phyloP scores from a whole-genome alignment of 176 grass and related monocot species.

The Raddia guianensis region DNA sequence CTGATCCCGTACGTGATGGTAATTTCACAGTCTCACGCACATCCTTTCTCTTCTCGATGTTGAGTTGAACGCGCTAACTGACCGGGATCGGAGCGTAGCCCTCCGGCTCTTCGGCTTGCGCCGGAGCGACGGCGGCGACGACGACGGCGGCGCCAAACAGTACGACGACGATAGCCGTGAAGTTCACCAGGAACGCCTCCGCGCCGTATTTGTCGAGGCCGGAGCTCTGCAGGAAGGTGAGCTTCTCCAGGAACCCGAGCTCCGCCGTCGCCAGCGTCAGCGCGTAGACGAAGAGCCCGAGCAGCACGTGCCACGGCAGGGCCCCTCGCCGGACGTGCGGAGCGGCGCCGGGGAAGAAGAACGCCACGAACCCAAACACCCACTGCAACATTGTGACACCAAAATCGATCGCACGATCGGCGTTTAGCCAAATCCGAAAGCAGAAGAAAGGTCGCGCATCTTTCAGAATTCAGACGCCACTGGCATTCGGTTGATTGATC shows the following conservation, averaged over 20 bases:
- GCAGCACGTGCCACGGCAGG: slow-evolving; percentile 87
- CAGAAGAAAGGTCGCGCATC: not conserved
- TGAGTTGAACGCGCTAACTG: slow-evolving; percentile 2
- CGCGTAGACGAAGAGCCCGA: slow-evolving; percentile 87
- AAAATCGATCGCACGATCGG: not conserved
- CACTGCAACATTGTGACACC: slow-evolving; percentile 47
- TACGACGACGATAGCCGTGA: slow-evolving; percentile 67
- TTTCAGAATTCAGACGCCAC: not conserved
- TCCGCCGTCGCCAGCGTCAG: slow-evolving; percentile 72
- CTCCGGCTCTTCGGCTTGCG: slow-evolving; percentile 43
- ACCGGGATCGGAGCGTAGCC: slow-evolving; percentile 67
- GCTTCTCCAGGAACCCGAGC: slow-evolving; percentile 89
- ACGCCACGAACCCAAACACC: slow-evolving; percentile 76
- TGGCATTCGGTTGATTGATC: not conserved
- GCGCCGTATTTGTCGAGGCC: slow-evolving; percentile 75
- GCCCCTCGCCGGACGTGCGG: slow-evolving; percentile 54
- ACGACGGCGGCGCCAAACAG: slow-evolving; percentile 69
- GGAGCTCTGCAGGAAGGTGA: slow-evolving; percentile 79
- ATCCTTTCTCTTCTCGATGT: not conserved
- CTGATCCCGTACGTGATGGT: not conserved
- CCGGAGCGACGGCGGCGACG: slow-evolving; percentile 61
- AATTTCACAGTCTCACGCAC: not conserved
- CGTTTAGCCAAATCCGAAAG: slow-evolving; percentile 13
- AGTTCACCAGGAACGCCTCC: slow-evolving; percentile 86
- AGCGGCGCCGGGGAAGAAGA: slow-evolving; percentile 67